Evolutionary conservation across 331 rosid genomes (phyloP).

Genomic region (Spiraea crenata): DNA sequence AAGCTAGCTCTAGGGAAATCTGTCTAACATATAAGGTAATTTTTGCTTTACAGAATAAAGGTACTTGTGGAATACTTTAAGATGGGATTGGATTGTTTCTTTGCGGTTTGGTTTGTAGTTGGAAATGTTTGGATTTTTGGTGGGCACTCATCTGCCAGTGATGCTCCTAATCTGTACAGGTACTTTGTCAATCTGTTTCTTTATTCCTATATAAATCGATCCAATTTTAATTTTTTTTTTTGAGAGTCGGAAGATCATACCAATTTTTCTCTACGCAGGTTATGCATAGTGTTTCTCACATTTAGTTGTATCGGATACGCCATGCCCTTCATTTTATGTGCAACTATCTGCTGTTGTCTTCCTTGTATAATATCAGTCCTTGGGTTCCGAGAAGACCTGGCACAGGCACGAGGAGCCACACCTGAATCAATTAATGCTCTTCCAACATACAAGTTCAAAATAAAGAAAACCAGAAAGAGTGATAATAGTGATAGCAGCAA

Average conservation of each 20-base stretch:
- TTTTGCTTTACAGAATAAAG: slow-evolving; percentile 50
- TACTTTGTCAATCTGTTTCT: slow-evolving; percentile 29
- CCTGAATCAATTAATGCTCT: slow-evolving; percentile 66
- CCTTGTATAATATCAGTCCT: slow-evolving; percentile 83
- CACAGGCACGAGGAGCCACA: slow-evolving; percentile 79
- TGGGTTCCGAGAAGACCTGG: slow-evolving; percentile 69
- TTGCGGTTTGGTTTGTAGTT: slow-evolving; percentile 83
- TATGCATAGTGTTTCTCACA: slow-evolving; percentile 81
- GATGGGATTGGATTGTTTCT: slow-evolving; percentile 71
- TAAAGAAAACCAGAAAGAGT: slow-evolving; percentile 64
- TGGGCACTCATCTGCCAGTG: slow-evolving; percentile 56
- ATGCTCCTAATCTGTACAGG: slow-evolving; percentile 85
- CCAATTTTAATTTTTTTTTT: slow-evolving; percentile 12
- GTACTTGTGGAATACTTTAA: slow-evolving; percentile 70
- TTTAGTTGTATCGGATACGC: slow-evolving; percentile 81
- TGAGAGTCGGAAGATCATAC: slow-evolving; percentile 13
- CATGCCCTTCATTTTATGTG: slow-evolving; percentile 84
- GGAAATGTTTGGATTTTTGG: slow-evolving; percentile 90
- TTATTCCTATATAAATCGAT: not conserved
- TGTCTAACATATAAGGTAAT: not conserved
- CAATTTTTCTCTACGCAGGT: slow-evolving; percentile 51
- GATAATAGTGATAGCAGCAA: slow-evolving; percentile 40
- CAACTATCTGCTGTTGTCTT: slow-evolving; percentile 86
- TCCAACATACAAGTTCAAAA: slow-evolving; percentile 86
- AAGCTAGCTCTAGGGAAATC: not conserved